These are phyloP conservation scores for Rauvolfia tetraphylla DNA, from an alignment of 257 asterid species.

Conservation along the genomic window DNA sequence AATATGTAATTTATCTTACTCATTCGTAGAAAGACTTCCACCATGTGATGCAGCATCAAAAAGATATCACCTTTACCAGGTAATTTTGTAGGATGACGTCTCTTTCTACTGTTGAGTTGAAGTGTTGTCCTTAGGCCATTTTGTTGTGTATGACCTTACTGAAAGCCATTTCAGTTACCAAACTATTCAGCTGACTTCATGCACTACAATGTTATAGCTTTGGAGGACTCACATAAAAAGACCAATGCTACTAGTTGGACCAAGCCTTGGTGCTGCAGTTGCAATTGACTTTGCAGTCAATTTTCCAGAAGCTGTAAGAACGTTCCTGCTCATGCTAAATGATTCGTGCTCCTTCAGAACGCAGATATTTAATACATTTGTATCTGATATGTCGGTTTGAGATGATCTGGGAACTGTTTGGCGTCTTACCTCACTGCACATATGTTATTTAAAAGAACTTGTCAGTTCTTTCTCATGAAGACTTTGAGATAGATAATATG, in stretches of 20 bases:
- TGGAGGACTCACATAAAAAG: constrained; percentile 73
- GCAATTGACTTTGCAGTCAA: constrained; percentile 76
- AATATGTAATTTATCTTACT: neutral
- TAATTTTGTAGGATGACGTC: neutral
- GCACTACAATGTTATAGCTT: constrained; percentile 29
- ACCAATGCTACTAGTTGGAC: constrained; percentile 78
- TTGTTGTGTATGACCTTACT: neutral
- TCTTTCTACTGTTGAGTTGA: neutral
- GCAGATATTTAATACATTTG: neutral
- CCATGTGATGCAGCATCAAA: constrained; percentile 71
- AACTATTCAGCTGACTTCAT: neutral
- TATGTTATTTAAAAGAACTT: neutral
- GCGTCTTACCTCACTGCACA: neutral
- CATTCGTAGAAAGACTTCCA: constrained; percentile 48
- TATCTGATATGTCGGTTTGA: neutral
- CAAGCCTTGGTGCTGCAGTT: constrained; percentile 90
- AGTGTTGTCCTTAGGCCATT: neutral
- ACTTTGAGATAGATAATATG: neutral
- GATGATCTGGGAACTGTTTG: neutral
- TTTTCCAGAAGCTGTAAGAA: constrained; percentile 78
- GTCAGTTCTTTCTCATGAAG: neutral
- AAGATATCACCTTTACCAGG: constrained; percentile 60
- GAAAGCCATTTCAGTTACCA: neutral
- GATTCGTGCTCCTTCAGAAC: neutral
- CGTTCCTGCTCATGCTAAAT: neutral